These are phyloP conservation scores for Penicillium italicum DNA, from an alignment of 2,329 filamentous ascomycete species.

Conservation along the genomic window DNA sequence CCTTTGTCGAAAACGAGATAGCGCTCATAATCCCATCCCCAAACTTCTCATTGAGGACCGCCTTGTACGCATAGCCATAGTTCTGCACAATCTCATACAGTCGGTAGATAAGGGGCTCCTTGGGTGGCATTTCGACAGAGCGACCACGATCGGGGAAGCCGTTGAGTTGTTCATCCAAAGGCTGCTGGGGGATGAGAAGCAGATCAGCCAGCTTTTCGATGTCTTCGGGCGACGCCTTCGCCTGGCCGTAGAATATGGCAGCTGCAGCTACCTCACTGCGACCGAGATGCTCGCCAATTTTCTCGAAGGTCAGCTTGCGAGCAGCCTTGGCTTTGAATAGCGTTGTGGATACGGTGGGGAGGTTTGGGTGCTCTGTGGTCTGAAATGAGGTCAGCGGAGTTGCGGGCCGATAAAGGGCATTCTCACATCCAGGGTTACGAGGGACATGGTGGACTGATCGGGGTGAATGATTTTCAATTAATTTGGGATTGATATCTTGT, in stretches of 20 bases:
- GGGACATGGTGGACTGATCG: slow-evolving; percentile 34
- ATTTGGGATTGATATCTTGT: neutral
- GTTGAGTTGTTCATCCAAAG: slow-evolving; percentile 60
- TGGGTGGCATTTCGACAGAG: slow-evolving; percentile 76
- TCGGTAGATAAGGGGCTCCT: slow-evolving; percentile 82
- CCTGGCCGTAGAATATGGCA: slow-evolving; percentile 87
- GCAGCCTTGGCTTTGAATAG: slow-evolving; percentile 78
- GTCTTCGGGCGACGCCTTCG: slow-evolving; percentile 68
- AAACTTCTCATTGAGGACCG: slow-evolving; percentile 91
- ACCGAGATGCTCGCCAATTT: slow-evolving; percentile 68
- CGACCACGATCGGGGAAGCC: slow-evolving; percentile 79
- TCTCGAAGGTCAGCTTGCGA: slow-evolving; percentile 73
- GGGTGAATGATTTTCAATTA: neutral
- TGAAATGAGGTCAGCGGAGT: slow-evolving; percentile 14
- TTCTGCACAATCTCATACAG: slow-evolving; percentile 95
- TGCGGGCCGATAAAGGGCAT: neutral
- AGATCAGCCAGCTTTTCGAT: slow-evolving; percentile 62
- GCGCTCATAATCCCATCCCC: slow-evolving; percentile 96
- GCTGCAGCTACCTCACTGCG: slow-evolving; percentile 81
- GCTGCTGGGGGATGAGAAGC: slow-evolving; percentile 57
- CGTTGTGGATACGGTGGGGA: slow-evolving; percentile 66
- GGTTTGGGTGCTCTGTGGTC: slow-evolving; percentile 49
- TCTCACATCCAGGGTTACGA: slow-evolving; percentile 45
- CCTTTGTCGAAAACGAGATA: slow-evolving; percentile 82
- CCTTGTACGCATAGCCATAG: slow-evolving; percentile 95